Evolutionary conservation across 805 yeast genomes (phyloP).

Genomic region (Lipomyces japonicus): DNA sequence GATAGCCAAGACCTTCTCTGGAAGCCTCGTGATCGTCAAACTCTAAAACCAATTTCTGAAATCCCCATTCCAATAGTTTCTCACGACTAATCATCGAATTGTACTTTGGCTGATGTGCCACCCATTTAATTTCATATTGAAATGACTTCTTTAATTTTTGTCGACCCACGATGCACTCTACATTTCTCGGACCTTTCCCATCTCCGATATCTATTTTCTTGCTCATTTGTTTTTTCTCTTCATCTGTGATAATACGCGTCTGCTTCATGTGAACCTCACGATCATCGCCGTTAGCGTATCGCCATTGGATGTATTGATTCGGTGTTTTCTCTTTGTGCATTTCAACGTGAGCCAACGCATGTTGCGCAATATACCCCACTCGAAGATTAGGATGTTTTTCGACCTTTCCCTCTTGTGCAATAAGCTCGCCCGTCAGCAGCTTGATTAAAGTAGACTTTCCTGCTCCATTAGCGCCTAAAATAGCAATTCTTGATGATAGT

Average conservation of each 20-base stretch:
- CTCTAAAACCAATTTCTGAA: constrained; percentile 85
- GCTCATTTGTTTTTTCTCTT: constrained; percentile 71
- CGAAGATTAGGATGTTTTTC: constrained; percentile 98
- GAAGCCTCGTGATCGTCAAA: constrained; percentile 99
- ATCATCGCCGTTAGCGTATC: constrained; percentile 96
- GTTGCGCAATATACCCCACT: constrained; percentile 98
- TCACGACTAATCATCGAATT: constrained; percentile 93
- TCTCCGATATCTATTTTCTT: constrained; percentile 77
- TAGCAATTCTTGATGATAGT: constrained; percentile 93
- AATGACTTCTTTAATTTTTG: constrained; percentile 92
- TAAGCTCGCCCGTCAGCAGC: constrained; percentile 84
- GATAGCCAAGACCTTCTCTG: constrained; percentile 97
- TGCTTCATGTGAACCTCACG: constrained; percentile 94
- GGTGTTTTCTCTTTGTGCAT: constrained; percentile 97
- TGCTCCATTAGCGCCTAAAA: constrained; percentile 97
- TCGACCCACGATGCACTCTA: constrained; percentile 96
- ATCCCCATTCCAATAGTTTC: constrained; percentile 72
- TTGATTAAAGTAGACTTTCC: constrained; percentile 96
- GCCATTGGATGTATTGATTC: constrained; percentile 96
- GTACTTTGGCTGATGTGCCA: constrained; percentile 72
- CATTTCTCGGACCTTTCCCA: constrained; percentile 80
- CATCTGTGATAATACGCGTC: constrained; percentile 78
- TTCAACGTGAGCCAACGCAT: constrained; percentile 95
- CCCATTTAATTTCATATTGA: constrained; percentile 98
- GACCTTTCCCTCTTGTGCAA: constrained; percentile 82